Evolutionary conservation across 306 rosid genomes (phyloP).

Genomic region (Pachyrhizus erosus): DNA sequence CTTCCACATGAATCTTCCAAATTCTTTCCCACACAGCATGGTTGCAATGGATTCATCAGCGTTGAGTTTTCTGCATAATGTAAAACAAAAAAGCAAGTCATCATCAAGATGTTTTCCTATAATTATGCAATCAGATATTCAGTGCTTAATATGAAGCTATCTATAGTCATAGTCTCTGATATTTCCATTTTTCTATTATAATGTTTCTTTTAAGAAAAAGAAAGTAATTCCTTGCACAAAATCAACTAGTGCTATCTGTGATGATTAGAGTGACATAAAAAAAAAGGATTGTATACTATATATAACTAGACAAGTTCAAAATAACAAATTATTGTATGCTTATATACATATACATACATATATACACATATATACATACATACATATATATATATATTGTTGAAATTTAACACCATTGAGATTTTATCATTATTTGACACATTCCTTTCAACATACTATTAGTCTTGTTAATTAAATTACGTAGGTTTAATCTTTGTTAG

Average conservation of each 20-base stretch:
- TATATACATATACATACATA: too few relatives aligned
- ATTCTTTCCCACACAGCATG: constrained; percentile 38
- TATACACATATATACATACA: too few relatives aligned
- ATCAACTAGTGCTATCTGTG: neutral
- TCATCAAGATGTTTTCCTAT: neutral
- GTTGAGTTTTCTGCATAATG: constrained; percentile 34
- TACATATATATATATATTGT: neutral
- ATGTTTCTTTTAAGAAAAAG: neutral
- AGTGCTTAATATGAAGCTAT: neutral
- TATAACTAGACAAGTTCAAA: neutral
- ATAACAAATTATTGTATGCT: neutral
- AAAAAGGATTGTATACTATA: neutral
- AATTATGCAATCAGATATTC: neutral
- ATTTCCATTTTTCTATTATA: neutral
- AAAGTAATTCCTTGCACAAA: neutral
- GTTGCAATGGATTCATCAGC: constrained; percentile 47
- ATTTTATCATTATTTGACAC: neutral
- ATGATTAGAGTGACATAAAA: neutral
- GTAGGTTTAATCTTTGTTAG: neutral
- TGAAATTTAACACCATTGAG: neutral
- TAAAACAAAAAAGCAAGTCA: neutral
- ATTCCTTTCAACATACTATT: too few relatives aligned
- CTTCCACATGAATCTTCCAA: constrained; percentile 27
- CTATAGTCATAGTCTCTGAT: neutral
- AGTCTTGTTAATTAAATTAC: neutral